Percentiles rank a stretch among this genome's conserved stretches.
Evolutionary conservation across 371 early-diverging fungal species (phyloP).

Genomic region (Polyrhizophydium stewartii): DNA sequence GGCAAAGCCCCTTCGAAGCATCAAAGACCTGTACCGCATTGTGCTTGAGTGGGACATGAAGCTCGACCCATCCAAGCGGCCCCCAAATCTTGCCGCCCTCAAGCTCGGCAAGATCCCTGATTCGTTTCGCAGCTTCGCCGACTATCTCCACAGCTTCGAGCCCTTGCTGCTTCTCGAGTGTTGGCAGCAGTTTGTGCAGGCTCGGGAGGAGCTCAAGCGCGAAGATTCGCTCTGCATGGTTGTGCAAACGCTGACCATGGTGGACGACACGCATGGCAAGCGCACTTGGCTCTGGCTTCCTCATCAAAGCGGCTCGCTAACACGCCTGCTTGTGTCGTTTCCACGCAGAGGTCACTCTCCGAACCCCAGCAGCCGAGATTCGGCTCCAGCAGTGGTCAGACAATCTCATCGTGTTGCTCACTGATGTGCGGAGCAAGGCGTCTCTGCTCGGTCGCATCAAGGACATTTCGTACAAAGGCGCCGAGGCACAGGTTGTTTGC

Average conservation of each 20-base stretch:
- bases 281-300: slow-evolving; percentile 1
- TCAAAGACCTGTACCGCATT: slow-evolving; percentile 24
- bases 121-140: slow-evolving; percentile 49
- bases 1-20: slow-evolving; percentile 9
- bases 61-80: slow-evolving; percentile 14
- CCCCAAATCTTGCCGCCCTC: slow-evolving; percentile 13
- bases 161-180: slow-evolving; percentile 80
- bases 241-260: slow-evolving; percentile 47
- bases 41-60: slow-evolving; percentile 28
- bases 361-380: slow-evolving; percentile 4
- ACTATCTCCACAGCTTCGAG: slow-evolving; percentile 70
- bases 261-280: slow-evolving; percentile 74
- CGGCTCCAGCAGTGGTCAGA: slow-evolving; percentile 14
- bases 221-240: slow-evolving; percentile 41
- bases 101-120: slow-evolving; percentile 47
- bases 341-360: slow-evolving; percentile 23
- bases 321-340: slow-evolving; percentile 23
- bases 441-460: slow-evolving; percentile 25
- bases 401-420: slow-evolving; percentile 15
- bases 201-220: slow-evolving; percentile 57
- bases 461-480: slow-evolving; percentile 9
- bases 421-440: not conserved
- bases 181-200: slow-evolving; percentile 74
- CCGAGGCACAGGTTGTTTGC: slow-evolving; percentile 12
- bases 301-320: slow-evolving; percentile 3